Evolutionary conservation across 805 yeast species (phyloP).

Genomic region (Saccharomycopsis babjevae): DNA sequence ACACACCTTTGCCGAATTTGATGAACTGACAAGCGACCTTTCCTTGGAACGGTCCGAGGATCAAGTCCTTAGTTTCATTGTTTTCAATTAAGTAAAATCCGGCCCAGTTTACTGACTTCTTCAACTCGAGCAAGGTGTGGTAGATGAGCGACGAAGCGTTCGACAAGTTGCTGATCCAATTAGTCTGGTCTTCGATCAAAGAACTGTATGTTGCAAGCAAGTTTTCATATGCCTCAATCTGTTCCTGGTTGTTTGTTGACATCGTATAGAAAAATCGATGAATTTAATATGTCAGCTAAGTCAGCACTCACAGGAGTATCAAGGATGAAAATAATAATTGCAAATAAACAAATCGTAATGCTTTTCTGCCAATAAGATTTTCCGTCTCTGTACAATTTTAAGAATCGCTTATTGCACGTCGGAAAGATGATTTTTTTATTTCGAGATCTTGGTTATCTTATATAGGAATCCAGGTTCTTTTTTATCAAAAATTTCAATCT

Average conservation of each 20-base stretch:
- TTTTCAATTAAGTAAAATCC: conserved; percentile 66
- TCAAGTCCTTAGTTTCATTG: conserved; percentile 33
- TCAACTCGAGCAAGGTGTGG: conserved; percentile 39
- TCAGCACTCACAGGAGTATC: no score
- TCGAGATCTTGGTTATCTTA: no score
- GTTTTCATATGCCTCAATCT: conserved; percentile 31
- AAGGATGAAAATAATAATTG: no score
- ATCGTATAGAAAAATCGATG: no score
- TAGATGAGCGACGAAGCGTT: conserved; percentile 79
- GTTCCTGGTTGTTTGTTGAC: conserved; percentile 20
- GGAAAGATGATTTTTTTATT: no score
- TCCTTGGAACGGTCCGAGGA: conserved; percentile 92
- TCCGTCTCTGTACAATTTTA: no score
- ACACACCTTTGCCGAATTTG: conserved; percentile 73
- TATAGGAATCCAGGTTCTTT: no score
- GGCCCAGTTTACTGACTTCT: conserved; percentile 67
- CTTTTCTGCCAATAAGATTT: no score
- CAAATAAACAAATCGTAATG: no score
- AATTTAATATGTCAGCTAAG: no score
- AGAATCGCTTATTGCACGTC: no score
- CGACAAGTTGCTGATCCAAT: conserved; percentile 86
- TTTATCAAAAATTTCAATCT: no score
- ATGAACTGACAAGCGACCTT: conserved; percentile 92
- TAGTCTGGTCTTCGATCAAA: conserved; percentile 47
- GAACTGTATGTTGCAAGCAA: conserved; percentile 45